These are phyloP conservation scores for Penicillium subrubescens DNA, from an alignment of 495 filamentous ascomycete genomes.

Conservation along the genomic window DNA sequence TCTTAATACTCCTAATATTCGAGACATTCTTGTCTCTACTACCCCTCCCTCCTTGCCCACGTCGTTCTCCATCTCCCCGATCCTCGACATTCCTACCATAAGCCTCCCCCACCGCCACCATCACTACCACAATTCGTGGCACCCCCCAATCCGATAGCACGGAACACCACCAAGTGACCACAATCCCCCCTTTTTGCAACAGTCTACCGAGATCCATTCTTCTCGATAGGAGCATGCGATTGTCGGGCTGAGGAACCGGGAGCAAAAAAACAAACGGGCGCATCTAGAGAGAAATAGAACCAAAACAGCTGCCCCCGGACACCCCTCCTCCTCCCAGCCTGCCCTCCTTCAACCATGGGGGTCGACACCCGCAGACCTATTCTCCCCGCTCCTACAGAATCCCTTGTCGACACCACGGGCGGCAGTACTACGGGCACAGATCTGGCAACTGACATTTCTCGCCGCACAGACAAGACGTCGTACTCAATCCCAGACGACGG, in stretches of 20 bases:
- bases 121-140: slow-evolving; percentile 8
- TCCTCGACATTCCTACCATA: slow-evolving; percentile 4
- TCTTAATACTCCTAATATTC: slow-evolving; percentile 10
- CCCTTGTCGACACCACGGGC: slow-evolving; percentile 62
- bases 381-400: slow-evolving; percentile 78
- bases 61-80: neutral
- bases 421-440: slow-evolving; percentile 68
- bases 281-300: neutral
- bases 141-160: slow-evolving; percentile 12
- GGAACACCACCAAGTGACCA: slow-evolving; percentile 7
- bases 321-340: slow-evolving; percentile 3
- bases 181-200: slow-evolving; percentile 7
- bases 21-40: slow-evolving; percentile 14
- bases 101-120: slow-evolving; percentile 16
- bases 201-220: slow-evolving; percentile 19
- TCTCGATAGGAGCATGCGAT: slow-evolving; percentile 38
- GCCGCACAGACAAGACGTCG: slow-evolving; percentile 75
- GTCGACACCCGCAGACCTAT: slow-evolving; percentile 68
- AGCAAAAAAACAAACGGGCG: neutral
- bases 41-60: slow-evolving; percentile 9
- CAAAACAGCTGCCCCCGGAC: slow-evolving; percentile 1
- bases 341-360: slow-evolving; percentile 60
- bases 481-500: slow-evolving; percentile 97
- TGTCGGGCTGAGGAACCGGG: slow-evolving; percentile 29
- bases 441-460: slow-evolving; percentile 75